Evolutionary conservation across 345 rosid species (phyloP), one percentile per base, ranked within the genome.

Genomic region (Acer yangbiense): DNA sequence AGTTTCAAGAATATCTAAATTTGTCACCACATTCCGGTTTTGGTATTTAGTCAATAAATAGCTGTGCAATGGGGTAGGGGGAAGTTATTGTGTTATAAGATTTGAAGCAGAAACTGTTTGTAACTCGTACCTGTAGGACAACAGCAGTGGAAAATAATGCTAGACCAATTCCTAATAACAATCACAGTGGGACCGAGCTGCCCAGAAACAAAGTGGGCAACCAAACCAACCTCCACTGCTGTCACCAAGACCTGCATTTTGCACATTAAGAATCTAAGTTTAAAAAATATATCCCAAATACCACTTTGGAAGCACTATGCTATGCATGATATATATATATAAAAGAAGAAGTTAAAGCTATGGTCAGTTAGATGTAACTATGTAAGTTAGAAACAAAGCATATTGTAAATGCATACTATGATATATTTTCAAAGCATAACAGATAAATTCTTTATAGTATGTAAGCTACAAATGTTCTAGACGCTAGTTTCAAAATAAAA

Each of bases 91-190:
- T 60, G 39, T 64, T 27, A 58, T 54, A 27, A 67, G 60, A 75
- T 55, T 62, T 65, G 69, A 79, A 71, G 75, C 29, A 68, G 79
- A 77, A 68, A 44, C 63, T 62, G n/a, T 35, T 39, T n/a, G 68
- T 63, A 65, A 68, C 72, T 50, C 72, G 55, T 72, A 93, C 99
- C 97, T 95, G 27, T 79, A 96, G 89, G 73, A 96, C 99, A 76
- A 96, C 99, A 50, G 99, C 99, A 73, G 99, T 96, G 66, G 99
- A 96, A 68, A 98, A 93, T 71, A 95, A 85, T 55, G 99, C 98
- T 75, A 96, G 88, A 69, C 99, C 27, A 27, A 27, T 27, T 27
- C 27, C 99, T 98, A 79, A 96, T 88, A 63, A 96, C 99, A 78
- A 96, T 91, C 57, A 97, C 91, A 68, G 99, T 97, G 77, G 98